Evolutionary conservation across 176 grass and related monocot genomes (phyloP).

Genomic region (Eragrostis curvula): DNA sequence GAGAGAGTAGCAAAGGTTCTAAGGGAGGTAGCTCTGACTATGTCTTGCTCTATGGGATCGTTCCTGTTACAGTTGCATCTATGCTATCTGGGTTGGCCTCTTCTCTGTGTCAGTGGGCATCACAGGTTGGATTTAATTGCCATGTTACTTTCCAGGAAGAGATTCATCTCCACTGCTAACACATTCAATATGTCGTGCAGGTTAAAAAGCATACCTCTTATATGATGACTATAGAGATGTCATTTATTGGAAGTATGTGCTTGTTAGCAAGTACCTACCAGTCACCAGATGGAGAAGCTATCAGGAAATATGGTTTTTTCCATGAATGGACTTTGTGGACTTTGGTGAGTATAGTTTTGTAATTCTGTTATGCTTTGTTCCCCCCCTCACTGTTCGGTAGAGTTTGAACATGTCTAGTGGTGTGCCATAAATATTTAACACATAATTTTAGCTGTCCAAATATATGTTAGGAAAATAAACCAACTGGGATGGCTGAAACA

Average conservation of each 20-base stretch:
- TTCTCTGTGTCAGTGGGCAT: conserved; percentile 94
- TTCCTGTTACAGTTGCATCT: conserved; percentile 89
- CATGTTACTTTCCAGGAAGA: conserved; percentile 42
- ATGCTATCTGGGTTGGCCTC: conserved; percentile 89
- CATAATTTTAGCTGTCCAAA: not conserved
- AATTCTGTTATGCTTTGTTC: conserved; percentile 8
- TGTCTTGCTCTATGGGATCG: conserved; percentile 80
- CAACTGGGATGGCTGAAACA: conserved; percentile 21
- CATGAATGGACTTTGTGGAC: conserved; percentile 89
- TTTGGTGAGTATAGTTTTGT: conserved; percentile 54
- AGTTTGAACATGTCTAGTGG: not conserved
- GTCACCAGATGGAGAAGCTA: conserved; percentile 92
- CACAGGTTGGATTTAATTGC: conserved; percentile 62
- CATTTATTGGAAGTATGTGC: conserved; percentile 88
- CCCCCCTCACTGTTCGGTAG: conserved; percentile 19
- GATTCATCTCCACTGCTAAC: conserved; percentile 30
- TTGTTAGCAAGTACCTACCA: conserved; percentile 77
- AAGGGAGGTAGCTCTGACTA: conserved; percentile 55
- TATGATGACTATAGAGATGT: conserved; percentile 99
- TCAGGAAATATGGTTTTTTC: conserved; percentile 90
- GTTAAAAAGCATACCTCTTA: conserved; percentile 99
- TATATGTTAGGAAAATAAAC: conserved; percentile 27
- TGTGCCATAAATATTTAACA: not conserved
- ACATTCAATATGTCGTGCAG: conserved; percentile 54
- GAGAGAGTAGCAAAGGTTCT: conserved; percentile 73